Evolutionary conservation across 2,329 filamentous ascomycete species (phyloP).

Genomic region (Penicillium sp.): DNA sequence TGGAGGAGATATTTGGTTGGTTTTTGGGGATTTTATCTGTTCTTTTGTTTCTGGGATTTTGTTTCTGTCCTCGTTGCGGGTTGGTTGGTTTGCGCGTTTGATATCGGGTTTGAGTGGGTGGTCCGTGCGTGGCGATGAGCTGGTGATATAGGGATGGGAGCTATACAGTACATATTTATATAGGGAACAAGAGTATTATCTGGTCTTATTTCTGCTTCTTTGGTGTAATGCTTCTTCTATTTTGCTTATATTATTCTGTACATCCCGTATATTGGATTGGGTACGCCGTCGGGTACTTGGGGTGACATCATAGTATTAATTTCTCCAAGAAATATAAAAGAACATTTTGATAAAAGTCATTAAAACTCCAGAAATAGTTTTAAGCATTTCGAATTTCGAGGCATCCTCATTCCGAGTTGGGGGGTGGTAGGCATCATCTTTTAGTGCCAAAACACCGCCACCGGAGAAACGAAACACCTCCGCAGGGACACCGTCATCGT

Average conservation of each 20-base stretch:
- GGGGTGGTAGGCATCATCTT: neutral
- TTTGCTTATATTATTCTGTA: neutral
- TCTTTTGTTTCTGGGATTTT: neutral
- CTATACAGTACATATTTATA: neutral
- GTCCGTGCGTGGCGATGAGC: slow-evolving; percentile 22
- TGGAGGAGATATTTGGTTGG: neutral
- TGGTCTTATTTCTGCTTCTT: neutral
- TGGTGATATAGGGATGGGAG: neutral
- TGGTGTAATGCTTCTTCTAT: neutral
- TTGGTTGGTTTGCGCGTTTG: slow-evolving; percentile 13
- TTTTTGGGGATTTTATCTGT: neutral
- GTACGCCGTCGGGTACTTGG: neutral
- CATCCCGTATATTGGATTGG: neutral
- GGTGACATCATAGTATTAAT: slow-evolving; percentile 26
- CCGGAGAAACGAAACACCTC: slow-evolving; percentile 33
- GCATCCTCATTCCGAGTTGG: neutral
- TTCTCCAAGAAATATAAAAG: neutral
- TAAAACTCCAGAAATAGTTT: neutral
- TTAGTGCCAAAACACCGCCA: slow-evolving; percentile 7
- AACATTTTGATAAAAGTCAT: neutral
- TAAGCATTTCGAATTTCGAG: neutral
- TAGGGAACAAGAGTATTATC: too few species aligned
- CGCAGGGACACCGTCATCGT: slow-evolving; percentile 16
- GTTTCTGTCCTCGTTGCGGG: slow-evolving; percentile 2
- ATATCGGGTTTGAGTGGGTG: slow-evolving; percentile 18